Percentiles rank a stretch among this genome's conserved stretches.
Conservation (phyloP, 768 basidiomycete genomes). For the Boletellus sp. region DNA sequence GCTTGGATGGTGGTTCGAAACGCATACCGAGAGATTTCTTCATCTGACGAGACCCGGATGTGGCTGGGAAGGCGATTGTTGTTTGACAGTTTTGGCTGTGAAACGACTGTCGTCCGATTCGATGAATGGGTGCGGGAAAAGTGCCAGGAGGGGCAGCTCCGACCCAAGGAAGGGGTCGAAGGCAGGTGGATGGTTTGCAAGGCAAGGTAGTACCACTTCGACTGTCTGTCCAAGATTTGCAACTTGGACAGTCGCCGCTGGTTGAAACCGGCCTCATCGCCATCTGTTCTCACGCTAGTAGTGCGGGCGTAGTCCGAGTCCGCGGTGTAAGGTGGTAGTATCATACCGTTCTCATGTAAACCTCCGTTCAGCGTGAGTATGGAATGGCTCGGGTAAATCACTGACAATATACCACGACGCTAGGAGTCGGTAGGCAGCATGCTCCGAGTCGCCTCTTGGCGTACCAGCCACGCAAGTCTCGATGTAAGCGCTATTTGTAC, state of each 20-base stretch:
- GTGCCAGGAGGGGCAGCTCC: slow-evolving; percentile 43
- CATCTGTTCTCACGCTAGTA: too few species aligned
- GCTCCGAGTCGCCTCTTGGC: too few species aligned
- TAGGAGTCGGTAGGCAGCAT: too few species aligned
- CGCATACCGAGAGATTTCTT: slow-evolving; percentile 58
- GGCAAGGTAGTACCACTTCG: slow-evolving; percentile 29
- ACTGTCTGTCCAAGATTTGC: background rate
- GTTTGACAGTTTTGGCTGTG: slow-evolving; percentile 36
- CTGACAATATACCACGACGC: too few species aligned
- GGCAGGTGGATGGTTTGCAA: slow-evolving; percentile 63
- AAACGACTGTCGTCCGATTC: slow-evolving; percentile 27
- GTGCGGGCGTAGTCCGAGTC: too few species aligned
- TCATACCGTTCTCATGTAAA: too few species aligned
- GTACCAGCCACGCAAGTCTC: too few species aligned
- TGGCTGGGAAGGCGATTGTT: slow-evolving; percentile 53
- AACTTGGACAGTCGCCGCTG: background rate
- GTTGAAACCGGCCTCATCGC: too few species aligned
- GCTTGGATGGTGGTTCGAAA: slow-evolving; percentile 58
- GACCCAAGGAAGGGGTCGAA: slow-evolving; percentile 52
- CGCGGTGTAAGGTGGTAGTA: too few species aligned
- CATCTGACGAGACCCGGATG: slow-evolving; percentile 34
- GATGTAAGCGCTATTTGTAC: too few species aligned
- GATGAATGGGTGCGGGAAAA: slow-evolving; percentile 55
- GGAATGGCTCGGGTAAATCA: too few species aligned
- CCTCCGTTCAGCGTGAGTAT: too few species aligned